Evolutionary conservation across 371 early-diverging fungal species (phyloP), one percentile per base, ranked within the genome.

Genomic region (Fennellomyces sp.): DNA sequence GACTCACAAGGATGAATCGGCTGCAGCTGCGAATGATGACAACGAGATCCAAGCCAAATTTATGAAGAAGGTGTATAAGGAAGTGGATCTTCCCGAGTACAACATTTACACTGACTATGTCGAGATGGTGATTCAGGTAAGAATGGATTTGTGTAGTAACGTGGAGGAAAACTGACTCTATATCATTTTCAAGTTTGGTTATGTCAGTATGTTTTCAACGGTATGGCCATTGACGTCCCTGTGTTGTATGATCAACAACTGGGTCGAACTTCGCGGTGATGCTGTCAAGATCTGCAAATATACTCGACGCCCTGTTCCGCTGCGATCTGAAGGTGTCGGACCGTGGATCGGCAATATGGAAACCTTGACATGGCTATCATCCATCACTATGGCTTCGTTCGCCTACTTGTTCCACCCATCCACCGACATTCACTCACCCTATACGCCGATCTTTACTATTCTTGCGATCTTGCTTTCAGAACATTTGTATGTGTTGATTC

Each of bases 41-140:
- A 19, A 15, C 58, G 4, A 60, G 59, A 36, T 13, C 52, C 86
- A 84, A 66, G 63, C 65, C 30, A 54, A 54, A 10, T 80, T 86
- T 33, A 69, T 85, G 69, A 69, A 77, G 35, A 76, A 78, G 11
- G 69, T 84, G 5, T 48, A 75, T 42, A 74, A 70, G 36, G 79
- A 88, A 52, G 78, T 76, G 11, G 84, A 63, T n/a, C 69, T 91
- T 56, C 88, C 89, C 5, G 86, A 79, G 39, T 95, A 96, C 65
- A 87, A 89, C 64, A 86, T 92, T 29, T 93, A 89, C 57, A 88
- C 88, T 33, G 96, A 96, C 66, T 95, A 94, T 72, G 89, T 90
- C 29, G 96, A 96, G 66, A 92, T 96, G 93, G 88, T 90, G 41
- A 86, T 90, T 48, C 94, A 94, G 79, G 88, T 88, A 81, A 2